Conservation (phyloP, 495 filamentous ascomycete genomes). For the Annulohypoxylon maeteangense region DNA sequence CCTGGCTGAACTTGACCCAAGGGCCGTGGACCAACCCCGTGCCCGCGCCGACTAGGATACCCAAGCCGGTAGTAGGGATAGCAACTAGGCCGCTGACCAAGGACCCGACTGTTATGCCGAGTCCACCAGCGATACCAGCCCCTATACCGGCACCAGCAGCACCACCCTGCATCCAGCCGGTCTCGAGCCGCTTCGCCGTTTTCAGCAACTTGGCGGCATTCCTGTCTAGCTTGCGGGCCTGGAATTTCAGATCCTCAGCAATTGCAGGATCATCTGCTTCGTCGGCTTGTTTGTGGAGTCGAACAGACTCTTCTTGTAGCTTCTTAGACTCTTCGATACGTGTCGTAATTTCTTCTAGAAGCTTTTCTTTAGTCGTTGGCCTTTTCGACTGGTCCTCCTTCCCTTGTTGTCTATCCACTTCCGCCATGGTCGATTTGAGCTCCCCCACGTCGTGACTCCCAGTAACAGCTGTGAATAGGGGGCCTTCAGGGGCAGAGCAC, state of each 20-base stretch:
- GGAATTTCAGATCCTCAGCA: constrained; percentile 37
- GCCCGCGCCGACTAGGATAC: constrained; percentile 48
- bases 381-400: constrained; percentile 25
- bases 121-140: constrained; percentile 47
- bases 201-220: constrained; percentile 45
- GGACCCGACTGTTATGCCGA: constrained; percentile 49
- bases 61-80: constrained; percentile 48
- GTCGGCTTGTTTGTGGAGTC: constrained; percentile 43
- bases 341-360: constrained; percentile 43
- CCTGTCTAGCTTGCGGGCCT: constrained; percentile 46
- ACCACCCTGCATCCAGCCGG: constrained; percentile 52
- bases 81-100: constrained; percentile 49
- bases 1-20: constrained; percentile 49
- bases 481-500: constrained; percentile 8
- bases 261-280: constrained; percentile 40
- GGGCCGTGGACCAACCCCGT: constrained; percentile 52
- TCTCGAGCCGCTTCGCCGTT: constrained; percentile 49
- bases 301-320: constrained; percentile 41
- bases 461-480: not conserved
- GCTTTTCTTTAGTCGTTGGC: constrained; percentile 43
- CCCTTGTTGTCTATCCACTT: constrained; percentile 1
- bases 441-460: not conserved
- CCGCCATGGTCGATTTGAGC: constrained; percentile 18
- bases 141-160: constrained; percentile 51
- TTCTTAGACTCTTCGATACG: constrained; percentile 46